Base-by-base conservation (phyloP, 2,329 filamentous ascomycete genomes). In the Chalaropsis ovoidea region DNA sequence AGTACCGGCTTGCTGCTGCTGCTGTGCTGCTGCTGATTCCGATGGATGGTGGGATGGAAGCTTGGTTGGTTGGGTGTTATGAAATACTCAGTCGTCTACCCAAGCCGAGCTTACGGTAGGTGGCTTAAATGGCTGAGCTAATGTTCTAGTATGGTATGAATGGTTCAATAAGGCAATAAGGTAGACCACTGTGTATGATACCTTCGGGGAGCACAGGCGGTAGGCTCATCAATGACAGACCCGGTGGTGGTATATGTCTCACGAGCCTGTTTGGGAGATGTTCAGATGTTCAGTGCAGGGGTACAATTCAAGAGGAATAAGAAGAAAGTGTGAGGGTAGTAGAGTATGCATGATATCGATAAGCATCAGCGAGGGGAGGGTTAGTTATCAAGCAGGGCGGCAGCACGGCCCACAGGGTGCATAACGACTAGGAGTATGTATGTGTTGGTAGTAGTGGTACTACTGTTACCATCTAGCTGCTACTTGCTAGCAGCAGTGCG, bases 311-410 rank as follows among this genome's bases (percentile, higher is more conserved):
- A 41, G 56, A 64, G 49, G 39, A 60, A 60, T 60, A 22, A 41
- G 52, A 41, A 49, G 41, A 35, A 52, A 58, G 63, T 42, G 52
- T 58, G 52, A 58, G 52, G 52, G 27, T 35, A 58, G 52, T 58
- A 58, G 52, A 58, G 52, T 58, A 58, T 58, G 52, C 52, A 58
- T 58, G 52, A 35, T 58, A 58, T 58, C 52, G 52, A 58, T 58
- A 58, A 58, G 52, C 52, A 31, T 58, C 52, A 17, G 24, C 52
- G 52, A 58, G 52, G 52, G 24, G 27, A 58, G 27, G 52, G 52
- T 35, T 58, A 15, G 52, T 58, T 58, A 35, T 58, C 52, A 58
- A 58, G 52, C 27, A 58, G 27, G 65, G 52, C 52, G 27, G 7
- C 52, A 58, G 27, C 52, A 58, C 27, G 52, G 52, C n/a, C 52